Percentiles rank a stretch among this genome's conserved stretches.
Evolutionary conservation across 345 rosid species (phyloP).

Genomic region (Gossypioides kirkii): DNA sequence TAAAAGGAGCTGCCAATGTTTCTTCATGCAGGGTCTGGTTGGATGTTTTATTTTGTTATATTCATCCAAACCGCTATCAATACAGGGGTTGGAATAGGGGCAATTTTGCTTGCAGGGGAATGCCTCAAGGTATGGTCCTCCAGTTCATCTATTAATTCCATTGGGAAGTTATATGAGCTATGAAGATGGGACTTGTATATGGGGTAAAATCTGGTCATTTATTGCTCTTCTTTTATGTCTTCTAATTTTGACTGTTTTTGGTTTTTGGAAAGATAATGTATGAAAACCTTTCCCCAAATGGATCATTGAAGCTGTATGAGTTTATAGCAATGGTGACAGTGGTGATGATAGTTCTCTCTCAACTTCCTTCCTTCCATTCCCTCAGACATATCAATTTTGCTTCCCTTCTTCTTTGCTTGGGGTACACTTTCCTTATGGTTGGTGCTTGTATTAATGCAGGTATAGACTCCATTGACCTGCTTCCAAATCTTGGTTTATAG

Average conservation of each 20-base stretch:
- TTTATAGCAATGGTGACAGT: slow-evolving; percentile 92
- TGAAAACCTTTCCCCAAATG: slow-evolving; percentile 60
- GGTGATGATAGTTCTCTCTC: slow-evolving; percentile 82
- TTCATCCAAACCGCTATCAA: slow-evolving; percentile 87
- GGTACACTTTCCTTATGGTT: slow-evolving; percentile 80
- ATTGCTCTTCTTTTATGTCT: slow-evolving; percentile 4
- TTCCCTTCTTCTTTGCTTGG: slow-evolving; percentile 82
- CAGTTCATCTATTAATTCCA: neutral
- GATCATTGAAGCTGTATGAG: slow-evolving; percentile 69
- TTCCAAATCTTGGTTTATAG: neutral
- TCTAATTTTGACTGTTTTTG: neutral
- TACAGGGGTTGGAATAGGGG: slow-evolving; percentile 86
- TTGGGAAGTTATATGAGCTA: neutral
- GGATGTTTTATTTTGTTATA: slow-evolving; percentile 93
- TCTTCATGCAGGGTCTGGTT: slow-evolving; percentile 70
- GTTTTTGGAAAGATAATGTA: slow-evolving; percentile 61
- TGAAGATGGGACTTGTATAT: neutral
- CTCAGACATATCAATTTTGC: slow-evolving; percentile 83
- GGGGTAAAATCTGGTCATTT: neutral
- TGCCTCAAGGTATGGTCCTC: slow-evolving; percentile 59
- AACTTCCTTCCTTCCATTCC: slow-evolving; percentile 91
- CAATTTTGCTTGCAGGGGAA: slow-evolving; percentile 78
- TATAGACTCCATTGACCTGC: slow-evolving; percentile 24
- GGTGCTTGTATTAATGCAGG: slow-evolving; percentile 91
- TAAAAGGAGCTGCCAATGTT: neutral